These are phyloP conservation scores for Exserohilum turcica DNA, from an alignment of 2,329 filamentous ascomycete species.

Conservation along the genomic window DNA sequence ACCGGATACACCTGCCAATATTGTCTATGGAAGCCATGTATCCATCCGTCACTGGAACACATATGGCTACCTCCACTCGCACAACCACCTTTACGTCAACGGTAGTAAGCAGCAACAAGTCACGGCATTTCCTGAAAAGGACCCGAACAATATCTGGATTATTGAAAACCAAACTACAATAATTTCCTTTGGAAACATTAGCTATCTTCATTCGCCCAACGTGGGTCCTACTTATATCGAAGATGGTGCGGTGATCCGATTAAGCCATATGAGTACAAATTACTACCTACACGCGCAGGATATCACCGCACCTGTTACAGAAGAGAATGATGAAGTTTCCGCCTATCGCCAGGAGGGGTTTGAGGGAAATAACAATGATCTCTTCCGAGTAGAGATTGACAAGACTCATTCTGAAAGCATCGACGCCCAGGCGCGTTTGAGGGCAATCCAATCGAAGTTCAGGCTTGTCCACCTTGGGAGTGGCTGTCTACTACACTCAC, in stretches of 20 bases:
- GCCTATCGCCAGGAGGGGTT: conserved; percentile 98
- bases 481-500: conserved; percentile 92
- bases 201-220: conserved; percentile 78
- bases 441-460: conserved; percentile 97
- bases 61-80: conserved; percentile 96
- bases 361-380: conserved; percentile 93
- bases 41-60: conserved; percentile 93
- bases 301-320: conserved; percentile 64
- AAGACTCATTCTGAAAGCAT: conserved; percentile 82
- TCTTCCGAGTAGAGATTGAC: conserved; percentile 93
- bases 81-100: conserved; percentile 94
- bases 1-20: conserved; percentile 91
- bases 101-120: conserved; percentile 99
- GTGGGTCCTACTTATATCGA: conserved; percentile 71
- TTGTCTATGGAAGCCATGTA: conserved; percentile 85
- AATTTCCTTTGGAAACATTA: conserved; percentile 72
- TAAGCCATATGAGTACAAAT: conserved; percentile 83
- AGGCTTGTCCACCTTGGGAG: conserved; percentile 95
- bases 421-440: conserved; percentile 79
- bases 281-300: conserved; percentile 96
- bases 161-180: conserved; percentile 84
- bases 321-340: conserved; percentile 89
- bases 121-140: conserved; percentile 97
- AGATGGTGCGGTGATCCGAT: conserved; percentile 77
- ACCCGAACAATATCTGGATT: conserved; percentile 95